A percentile compares a stretch with the other conserved stretches of the same genome.
These are phyloP conservation scores for Pseudogymnoascus sp. DNA, from an alignment of 2,329 filamentous ascomycete species.

Conservation along the genomic window DNA sequence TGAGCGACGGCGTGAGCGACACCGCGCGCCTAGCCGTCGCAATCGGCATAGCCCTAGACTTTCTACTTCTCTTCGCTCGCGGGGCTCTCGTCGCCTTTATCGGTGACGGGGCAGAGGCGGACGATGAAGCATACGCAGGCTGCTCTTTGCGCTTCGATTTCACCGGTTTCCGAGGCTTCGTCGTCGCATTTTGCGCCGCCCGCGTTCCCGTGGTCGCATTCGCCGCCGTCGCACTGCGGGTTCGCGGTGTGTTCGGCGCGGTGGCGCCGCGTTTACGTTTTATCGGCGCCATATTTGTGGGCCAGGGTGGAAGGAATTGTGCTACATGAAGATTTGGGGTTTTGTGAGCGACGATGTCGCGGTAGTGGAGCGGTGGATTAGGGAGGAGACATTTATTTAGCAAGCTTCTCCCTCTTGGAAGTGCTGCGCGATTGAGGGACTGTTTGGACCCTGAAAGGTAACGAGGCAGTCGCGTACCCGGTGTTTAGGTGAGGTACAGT, in stretches of 20 bases:
- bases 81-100: neutral
- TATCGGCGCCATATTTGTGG: conserved; percentile 8
- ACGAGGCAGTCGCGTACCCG: neutral
- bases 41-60: neutral
- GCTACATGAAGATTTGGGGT: neutral
- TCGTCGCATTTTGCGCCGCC: conserved; percentile 4
- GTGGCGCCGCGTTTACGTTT: conserved; percentile 5
- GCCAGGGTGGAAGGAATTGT: neutral
- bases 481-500: neutral
- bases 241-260: neutral
- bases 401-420: neutral
- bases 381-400: neutral
- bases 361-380: neutral
- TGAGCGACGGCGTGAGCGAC: conserved; percentile 3
- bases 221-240: neutral
- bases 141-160: neutral
- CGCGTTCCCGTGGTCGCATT: neutral
- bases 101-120: neutral
- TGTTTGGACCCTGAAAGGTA: conserved; percentile 6
- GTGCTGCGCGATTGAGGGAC: conserved; percentile 7
- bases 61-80: neutral
- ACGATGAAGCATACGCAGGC: neutral
- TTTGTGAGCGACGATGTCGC: neutral
- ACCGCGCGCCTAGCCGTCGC: conserved; percentile 6
- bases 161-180: conserved; percentile 8